Conservation (phyloP, 345 rosid genomes). For the Salix purpurea region DNA sequence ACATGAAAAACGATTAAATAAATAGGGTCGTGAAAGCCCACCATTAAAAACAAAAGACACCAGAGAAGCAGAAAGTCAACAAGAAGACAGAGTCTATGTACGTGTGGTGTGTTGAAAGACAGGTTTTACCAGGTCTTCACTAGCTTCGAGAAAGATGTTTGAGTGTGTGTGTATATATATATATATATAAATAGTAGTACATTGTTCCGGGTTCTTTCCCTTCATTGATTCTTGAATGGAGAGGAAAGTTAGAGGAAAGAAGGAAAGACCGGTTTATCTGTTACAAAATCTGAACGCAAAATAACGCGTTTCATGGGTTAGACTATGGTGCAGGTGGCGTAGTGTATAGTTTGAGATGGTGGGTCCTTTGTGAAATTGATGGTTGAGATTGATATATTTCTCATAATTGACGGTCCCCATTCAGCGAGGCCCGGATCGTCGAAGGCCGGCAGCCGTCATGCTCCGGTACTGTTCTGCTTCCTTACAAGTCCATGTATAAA, state of each 20-base stretch:
- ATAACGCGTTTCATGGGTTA: neutral
- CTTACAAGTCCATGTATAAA: neutral
- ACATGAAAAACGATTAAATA: neutral
- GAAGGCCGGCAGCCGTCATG: neutral
- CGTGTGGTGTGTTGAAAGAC: neutral
- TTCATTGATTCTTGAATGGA: neutral
- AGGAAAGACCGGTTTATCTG: conserved; percentile 23
- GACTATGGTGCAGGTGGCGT: neutral
- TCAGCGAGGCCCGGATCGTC: neutral
- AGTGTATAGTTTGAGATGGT: neutral
- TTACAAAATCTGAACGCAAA: neutral
- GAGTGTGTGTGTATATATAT: neutral
- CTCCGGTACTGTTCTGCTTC: neutral
- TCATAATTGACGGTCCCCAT: neutral
- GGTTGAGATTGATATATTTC: conserved; percentile 1
- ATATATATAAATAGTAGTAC: neutral
- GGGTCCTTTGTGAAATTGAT: neutral
- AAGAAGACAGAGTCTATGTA: neutral
- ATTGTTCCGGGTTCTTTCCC: neutral
- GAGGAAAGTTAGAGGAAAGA: neutral
- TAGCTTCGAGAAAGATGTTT: neutral
- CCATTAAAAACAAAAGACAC: neutral
- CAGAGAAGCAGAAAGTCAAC: neutral
- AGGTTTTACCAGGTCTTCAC: neutral
- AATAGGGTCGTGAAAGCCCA: neutral